phyloP scores from a whole-genome alignment of 257 asterid species.

The Fraxinus cuspidata region DNA sequence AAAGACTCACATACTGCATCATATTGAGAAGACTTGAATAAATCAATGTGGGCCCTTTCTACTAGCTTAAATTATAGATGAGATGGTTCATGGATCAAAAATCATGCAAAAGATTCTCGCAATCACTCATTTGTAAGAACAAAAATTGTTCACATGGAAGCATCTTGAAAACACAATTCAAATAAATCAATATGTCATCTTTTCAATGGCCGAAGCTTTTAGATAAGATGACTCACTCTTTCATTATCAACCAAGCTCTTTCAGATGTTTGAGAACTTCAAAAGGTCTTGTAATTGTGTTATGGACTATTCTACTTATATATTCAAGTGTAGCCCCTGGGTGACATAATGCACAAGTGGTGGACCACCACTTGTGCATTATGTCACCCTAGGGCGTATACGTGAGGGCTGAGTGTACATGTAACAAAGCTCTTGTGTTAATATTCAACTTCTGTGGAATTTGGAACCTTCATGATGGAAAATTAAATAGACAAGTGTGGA shows the following conservation, averaged over 20 bases:
- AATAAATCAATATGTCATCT: not conserved
- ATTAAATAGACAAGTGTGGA: not conserved
- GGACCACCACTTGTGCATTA: too few relatives aligned
- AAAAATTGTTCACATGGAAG: not conserved
- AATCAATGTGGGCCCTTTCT: not conserved
- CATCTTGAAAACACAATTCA: not conserved
- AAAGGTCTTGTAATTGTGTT: conserved; percentile 12
- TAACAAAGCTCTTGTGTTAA: not conserved
- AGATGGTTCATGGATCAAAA: not conserved
- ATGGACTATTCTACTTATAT: not conserved
- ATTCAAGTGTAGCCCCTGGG: too few relatives aligned
- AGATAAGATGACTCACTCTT: not conserved
- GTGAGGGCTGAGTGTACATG: too few relatives aligned
- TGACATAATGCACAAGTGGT: too few relatives aligned
- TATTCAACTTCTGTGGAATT: not conserved
- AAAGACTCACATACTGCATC: not conserved
- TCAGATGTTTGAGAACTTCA: conserved; percentile 5
- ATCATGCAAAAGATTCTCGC: not conserved
- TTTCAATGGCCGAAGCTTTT: not conserved
- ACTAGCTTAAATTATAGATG: not conserved
- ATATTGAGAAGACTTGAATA: not conserved
- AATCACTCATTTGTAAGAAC: not conserved
- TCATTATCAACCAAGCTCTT: not conserved
- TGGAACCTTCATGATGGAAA: not conserved
- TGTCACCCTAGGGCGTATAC: too few relatives aligned